Conservation (phyloP, 169 alveolate genomes). For the Plasmodium sp. region DNA sequence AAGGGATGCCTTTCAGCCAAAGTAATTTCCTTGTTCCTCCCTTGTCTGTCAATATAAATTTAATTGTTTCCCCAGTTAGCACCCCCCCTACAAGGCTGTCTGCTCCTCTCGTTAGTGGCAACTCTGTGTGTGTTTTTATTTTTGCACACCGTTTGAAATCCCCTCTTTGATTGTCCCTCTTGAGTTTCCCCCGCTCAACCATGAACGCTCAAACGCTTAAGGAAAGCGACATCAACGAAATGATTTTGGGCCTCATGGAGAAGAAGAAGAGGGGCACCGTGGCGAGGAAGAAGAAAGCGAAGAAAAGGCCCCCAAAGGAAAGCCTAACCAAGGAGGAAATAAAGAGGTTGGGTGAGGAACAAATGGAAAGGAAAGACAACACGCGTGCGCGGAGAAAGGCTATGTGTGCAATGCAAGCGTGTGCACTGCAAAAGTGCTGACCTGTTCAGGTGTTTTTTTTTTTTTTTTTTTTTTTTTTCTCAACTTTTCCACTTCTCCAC, state of each 20-base stretch:
- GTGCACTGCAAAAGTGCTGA: neutral
- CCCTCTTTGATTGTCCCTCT: neutral
- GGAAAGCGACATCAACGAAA: constrained; percentile 32
- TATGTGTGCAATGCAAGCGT: neutral
- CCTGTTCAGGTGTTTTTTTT: neutral
- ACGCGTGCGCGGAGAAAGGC: neutral
- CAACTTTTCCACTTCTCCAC: neutral
- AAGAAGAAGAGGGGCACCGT: constrained; percentile 3
- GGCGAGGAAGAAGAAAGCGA: neutral
- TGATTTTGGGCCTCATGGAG: constrained; percentile 31
- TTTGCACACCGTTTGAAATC: neutral
- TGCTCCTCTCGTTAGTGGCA: neutral
- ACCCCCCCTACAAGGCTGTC: neutral
- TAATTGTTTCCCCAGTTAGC: neutral
- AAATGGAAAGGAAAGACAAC: neutral
- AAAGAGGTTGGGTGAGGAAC: constrained; percentile 21
- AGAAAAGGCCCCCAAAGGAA: constrained; percentile 7
- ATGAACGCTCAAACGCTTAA: constrained; percentile 16
- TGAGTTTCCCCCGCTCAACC: neutral
- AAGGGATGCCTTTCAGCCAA: neutral
- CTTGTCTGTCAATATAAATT: neutral
- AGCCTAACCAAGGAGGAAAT: constrained; percentile 1
- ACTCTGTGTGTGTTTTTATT: neutral
- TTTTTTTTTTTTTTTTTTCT: neutral
- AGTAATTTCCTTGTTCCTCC: neutral